Conservation (phyloP, 2,329 filamentous ascomycete species). For the Emmonsia crescens region DNA sequence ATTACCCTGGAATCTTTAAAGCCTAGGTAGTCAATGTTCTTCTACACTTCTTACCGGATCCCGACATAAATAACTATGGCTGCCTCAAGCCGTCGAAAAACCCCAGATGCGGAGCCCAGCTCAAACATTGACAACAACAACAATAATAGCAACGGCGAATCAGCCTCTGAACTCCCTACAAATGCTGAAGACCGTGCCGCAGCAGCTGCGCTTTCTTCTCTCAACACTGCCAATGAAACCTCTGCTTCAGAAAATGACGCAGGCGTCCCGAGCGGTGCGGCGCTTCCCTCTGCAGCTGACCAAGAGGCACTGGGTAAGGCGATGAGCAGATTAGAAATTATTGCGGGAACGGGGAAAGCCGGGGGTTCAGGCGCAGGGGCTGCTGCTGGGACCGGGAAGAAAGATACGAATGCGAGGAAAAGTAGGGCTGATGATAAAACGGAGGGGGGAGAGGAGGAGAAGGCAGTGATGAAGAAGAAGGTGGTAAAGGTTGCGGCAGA, state of each 20-base stretch:
- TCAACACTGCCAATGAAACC: conserved; percentile 29
- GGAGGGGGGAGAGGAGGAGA: conserved; percentile 13
- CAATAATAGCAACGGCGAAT: conserved; percentile 19
- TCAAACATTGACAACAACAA: neutral
- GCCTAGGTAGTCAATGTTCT: no score
- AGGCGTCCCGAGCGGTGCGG: conserved; percentile 13
- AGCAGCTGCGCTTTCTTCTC: conserved; percentile 38
- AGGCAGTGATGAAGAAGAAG: conserved; percentile 30
- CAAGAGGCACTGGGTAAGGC: conserved; percentile 41
- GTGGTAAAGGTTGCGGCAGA: conserved; percentile 36
- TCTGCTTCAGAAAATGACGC: conserved; percentile 23
- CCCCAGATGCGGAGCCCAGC: neutral
- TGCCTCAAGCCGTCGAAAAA: neutral
- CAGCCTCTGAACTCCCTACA: conserved; percentile 29
- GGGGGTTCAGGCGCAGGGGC: conserved; percentile 10
- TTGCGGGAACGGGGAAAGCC: conserved; percentile 21
- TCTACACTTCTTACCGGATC: neutral
- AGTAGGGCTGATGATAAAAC: neutral
- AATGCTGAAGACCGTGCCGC: conserved; percentile 42
- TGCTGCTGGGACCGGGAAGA: conserved; percentile 13
- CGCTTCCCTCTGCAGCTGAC: conserved; percentile 28
- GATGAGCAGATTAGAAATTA: conserved; percentile 39
- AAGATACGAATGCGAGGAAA: conserved; percentile 20
- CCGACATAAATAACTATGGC: neutral
- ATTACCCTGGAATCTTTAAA: no score